Percentiles rank a stretch among this genome's conserved stretches.
Evolutionary conservation across 1,284 basidiomycete species (phyloP).

Genomic region (Pterulicium gracile): DNA sequence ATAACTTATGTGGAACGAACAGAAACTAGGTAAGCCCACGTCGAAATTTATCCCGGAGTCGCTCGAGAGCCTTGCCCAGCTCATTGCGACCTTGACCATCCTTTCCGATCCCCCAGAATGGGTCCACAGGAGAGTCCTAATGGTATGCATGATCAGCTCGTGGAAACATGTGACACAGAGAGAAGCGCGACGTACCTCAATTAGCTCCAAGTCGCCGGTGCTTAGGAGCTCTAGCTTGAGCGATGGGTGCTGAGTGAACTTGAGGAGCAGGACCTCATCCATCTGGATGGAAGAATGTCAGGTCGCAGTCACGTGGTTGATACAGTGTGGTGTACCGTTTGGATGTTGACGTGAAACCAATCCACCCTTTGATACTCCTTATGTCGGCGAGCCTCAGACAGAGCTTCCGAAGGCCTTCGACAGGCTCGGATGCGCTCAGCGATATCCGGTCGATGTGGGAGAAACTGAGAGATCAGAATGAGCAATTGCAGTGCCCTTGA

Average conservation of each 20-base stretch:
- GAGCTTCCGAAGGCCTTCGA: slow-evolving; percentile 46
- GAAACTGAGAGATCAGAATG: slow-evolving; percentile 30
- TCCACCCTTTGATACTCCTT: slow-evolving; percentile 45
- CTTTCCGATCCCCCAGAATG: slow-evolving; percentile 47
- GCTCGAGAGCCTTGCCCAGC: slow-evolving; percentile 57
- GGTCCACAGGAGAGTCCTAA: background rate
- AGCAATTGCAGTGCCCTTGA: background rate
- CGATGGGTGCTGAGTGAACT: slow-evolving; percentile 52
- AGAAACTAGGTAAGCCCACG: background rate
- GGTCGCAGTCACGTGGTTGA: background rate
- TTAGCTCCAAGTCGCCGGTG: slow-evolving; percentile 47
- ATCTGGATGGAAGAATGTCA: slow-evolving; percentile 28
- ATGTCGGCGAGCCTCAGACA: slow-evolving; percentile 55
- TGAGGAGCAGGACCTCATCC: slow-evolving; percentile 46
- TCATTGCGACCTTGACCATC: slow-evolving; percentile 55
- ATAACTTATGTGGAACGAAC: no score
- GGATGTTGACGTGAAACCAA: slow-evolving; percentile 52
- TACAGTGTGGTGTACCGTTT: slow-evolving; percentile 29
- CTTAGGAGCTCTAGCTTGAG: slow-evolving; percentile 41
- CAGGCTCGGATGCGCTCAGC: slow-evolving; percentile 56
- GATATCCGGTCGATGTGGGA: slow-evolving; percentile 40
- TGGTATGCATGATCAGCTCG: background rate
- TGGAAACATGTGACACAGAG: slow-evolving; percentile 2
- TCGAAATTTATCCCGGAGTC: slow-evolving; percentile 40
- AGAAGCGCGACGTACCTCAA: slow-evolving; percentile 36